These are phyloP conservation scores for Schoenoplectus triqueter DNA, from an alignment of 202 grass and related monocot genomes.

Conservation along the genomic window DNA sequence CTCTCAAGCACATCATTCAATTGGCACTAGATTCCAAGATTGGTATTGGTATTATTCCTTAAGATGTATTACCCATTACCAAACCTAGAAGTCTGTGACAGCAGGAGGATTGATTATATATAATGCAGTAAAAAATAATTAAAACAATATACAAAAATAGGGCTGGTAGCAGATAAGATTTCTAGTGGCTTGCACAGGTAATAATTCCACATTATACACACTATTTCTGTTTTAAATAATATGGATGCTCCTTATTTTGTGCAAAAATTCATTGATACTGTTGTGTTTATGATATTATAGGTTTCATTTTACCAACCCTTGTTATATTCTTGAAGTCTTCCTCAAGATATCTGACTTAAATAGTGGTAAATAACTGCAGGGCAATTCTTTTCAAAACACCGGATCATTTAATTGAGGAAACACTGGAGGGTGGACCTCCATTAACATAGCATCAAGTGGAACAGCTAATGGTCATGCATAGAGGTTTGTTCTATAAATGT, in stretches of 20 bases:
- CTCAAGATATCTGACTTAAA: not conserved
- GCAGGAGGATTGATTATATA: not conserved
- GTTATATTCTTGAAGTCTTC: not conserved
- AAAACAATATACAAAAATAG: conserved; percentile 5
- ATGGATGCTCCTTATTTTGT: not conserved
- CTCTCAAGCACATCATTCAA: conserved; percentile 37
- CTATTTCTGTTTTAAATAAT: not conserved
- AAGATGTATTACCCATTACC: conserved; percentile 9
- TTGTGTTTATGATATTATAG: not conserved
- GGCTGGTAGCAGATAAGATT: not conserved
- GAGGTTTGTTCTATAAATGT: not conserved
- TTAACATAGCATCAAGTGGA: not conserved
- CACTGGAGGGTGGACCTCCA: not conserved
- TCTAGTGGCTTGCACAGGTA: not conserved
- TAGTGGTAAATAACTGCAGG: conserved; percentile 23
- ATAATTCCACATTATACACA: not conserved
- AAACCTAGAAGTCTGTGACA: conserved; percentile 9
- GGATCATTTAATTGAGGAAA: conserved; percentile 32
- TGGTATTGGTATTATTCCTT: not conserved
- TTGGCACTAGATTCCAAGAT: not conserved
- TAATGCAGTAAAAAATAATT: not conserved
- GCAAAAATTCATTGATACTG: not conserved
- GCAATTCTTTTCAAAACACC: conserved; percentile 35
- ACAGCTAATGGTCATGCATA: conserved; percentile 15
- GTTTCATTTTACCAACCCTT: not conserved